Evolutionary conservation across 208 protist genomes (phyloP), one percentile per base, ranked within the genome.

Genomic region (Leishmania tarentolae): DNA sequence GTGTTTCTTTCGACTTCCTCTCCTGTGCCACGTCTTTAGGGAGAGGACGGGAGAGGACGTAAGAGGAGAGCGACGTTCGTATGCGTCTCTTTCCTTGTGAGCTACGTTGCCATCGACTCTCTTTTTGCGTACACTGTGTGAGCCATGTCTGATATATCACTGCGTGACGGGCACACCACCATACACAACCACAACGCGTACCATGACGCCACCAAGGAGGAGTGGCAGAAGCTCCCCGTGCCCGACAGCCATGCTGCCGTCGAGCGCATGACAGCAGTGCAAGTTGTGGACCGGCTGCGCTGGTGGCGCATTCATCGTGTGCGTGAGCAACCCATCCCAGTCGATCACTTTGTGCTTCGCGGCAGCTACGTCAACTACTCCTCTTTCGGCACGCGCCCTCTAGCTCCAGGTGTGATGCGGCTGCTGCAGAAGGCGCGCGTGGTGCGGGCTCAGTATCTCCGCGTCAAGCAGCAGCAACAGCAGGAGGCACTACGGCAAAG

Each of bases 281-380:
- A 91, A 77, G 83, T 95, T 19, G 84, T 92, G n/a, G 93, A 96
- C 69, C 91, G 93, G 9, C 80, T 95, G 72, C 90, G 91, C 15
- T 93, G 89, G 89, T 96, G 93, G 91, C 90, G 93, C 37, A 75
- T 63, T 3, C 80, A 79, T 19, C 87, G 90, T 31, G 72, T 91
- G 75, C 79, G 73, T 37, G 84, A 93, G 77, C 83, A 84, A 19
- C 89, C 89, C 40, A 44, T 92, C 15, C 87, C 89, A 1, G 47
- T 84, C 44, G 78, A 89, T 46, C 87, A 91, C 79, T 84, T 86
- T 44, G 78, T 91, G 21, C 77, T 90, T 4, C 81, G 81, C 21
- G 68, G 81, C 28, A 86, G 84, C 59, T 92, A 88, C 46, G 70
- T 68, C 19, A 92, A 92, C 83, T 92, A 92, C 82, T 89, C 86